Evolutionary conservation across 1,284 basidiomycete genomes (phyloP).

Genomic region (Leccinum fallax): DNA sequence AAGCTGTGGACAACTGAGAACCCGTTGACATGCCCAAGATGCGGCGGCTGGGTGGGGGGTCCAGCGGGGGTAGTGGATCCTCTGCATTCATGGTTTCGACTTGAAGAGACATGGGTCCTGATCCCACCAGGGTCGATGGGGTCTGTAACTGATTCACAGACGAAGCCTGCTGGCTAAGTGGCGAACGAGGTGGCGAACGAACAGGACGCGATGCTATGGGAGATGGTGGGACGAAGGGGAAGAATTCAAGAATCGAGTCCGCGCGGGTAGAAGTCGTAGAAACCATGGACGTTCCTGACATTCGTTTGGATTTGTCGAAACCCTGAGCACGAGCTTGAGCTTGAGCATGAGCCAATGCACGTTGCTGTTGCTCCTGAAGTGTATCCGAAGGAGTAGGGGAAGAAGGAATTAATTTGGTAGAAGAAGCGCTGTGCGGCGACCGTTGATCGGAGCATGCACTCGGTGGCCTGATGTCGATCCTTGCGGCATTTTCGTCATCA

Average conservation of each 20-base stretch:
- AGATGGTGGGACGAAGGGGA: constrained; percentile 83
- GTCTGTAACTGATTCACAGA: constrained; percentile 36
- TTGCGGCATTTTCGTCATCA: constrained; percentile 64
- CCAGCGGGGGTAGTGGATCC: constrained; percentile 41
- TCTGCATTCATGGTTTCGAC: constrained; percentile 20
- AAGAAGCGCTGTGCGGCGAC: constrained; percentile 59
- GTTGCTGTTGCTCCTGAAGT: constrained; percentile 64
- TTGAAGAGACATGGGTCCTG: constrained; percentile 14
- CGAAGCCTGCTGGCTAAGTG: constrained; percentile 59
- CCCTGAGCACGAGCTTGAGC: constrained; percentile 60
- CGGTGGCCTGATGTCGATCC: constrained; percentile 59
- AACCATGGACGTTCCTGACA: constrained; percentile 64
- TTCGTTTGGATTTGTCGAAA: constrained; percentile 47
- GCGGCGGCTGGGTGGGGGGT: constrained; percentile 56
- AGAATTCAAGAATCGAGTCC: constrained; percentile 80
- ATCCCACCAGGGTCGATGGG: constrained; percentile 32
- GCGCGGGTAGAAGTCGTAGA: constrained; percentile 68
- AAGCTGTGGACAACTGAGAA: constrained; percentile 71
- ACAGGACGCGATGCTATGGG: constrained; percentile 77
- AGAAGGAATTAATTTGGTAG: constrained; percentile 59
- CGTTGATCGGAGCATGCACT: constrained; percentile 40
- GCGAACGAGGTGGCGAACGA: constrained; percentile 73
- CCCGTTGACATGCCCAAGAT: constrained; percentile 68
- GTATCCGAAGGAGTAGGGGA: constrained; percentile 37
- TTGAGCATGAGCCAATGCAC: constrained; percentile 55